Evolutionary conservation across 306 rosid species (phyloP), one percentile per base, ranked within the genome.

Genomic region (Corylus avellana): DNA sequence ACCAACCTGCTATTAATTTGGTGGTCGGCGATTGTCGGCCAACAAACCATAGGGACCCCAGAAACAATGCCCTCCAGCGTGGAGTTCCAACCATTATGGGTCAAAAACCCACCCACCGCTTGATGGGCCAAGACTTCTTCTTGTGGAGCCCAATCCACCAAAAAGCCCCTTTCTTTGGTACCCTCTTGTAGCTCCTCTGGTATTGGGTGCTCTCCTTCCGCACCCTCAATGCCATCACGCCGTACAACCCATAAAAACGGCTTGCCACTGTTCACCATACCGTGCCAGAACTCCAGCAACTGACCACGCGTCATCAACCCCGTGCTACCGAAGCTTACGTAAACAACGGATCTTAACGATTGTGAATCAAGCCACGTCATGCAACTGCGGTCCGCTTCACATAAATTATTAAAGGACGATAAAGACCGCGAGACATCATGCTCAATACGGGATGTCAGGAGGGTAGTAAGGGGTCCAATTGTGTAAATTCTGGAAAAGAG

Each of bases 321-420:
- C 6, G 83, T 14, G 69, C 89, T 88, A 0, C 91, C 89, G 13
- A 88, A 88, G 64, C 91, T 88, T 0, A 82, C 86, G 25, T 85
- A 83, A 11, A 85, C 8, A 7, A 85, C 89, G 0, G 87, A 85
- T 29, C 77, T 83, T 0, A 57, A 3, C 0, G 89, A 87, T 47
- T 85, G 86, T 27, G 77, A 22, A 25, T 85, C 78, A 0, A 88
- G 84, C 89, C 91, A 85, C 2, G 44, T 18, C 27, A 88, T 4
- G 70, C 87, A 88, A 32, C 58, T 62, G 27, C 59, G 42, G 32
- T 87, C 85, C 0, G 12, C 79, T 17, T 80, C 84, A 61, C 68
- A 64, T 0, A 87, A 55, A 10, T 55, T 32, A 12, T 13, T 77
- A 0, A 51, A 2, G 12, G 25, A 22, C n/a, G 77, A 61, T 0